Percentiles rank a stretch among this genome's conserved stretches.
These are phyloP conservation scores for Aspergillus costaricaensis DNA, from an alignment of 2,329 filamentous ascomycete genomes.

Conservation along the genomic window DNA sequence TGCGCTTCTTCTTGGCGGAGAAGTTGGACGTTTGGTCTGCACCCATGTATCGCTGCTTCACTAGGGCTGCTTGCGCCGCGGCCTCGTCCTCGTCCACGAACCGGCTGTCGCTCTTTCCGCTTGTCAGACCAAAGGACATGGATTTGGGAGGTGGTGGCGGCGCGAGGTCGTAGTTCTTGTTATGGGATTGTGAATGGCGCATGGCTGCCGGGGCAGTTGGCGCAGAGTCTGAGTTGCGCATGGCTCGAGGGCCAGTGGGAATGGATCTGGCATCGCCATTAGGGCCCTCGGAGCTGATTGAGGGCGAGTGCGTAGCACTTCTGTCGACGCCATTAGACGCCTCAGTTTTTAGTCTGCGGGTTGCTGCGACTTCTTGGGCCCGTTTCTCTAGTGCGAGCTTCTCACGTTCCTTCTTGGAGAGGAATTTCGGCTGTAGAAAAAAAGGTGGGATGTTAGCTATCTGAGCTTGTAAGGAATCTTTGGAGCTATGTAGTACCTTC, in stretches of 20 bases:
- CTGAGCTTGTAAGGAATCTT: neutral
- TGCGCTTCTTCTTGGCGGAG: conserved; percentile 92
- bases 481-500: conserved; percentile 56
- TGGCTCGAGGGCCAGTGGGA: conserved; percentile 72
- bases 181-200: conserved; percentile 36
- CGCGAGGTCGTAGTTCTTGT: conserved; percentile 55
- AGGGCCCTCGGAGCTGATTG: conserved; percentile 19
- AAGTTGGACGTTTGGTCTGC: conserved; percentile 87
- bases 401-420: conserved; percentile 81
- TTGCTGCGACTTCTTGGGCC: conserved; percentile 68
- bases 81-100: conserved; percentile 59
- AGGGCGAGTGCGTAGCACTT: conserved; percentile 25
- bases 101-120: conserved; percentile 12
- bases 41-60: conserved; percentile 85
- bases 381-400: conserved; percentile 76
- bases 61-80: conserved; percentile 68
- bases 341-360: conserved; percentile 53
- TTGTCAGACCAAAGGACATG: neutral
- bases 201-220: conserved; percentile 62
- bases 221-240: conserved; percentile 48
- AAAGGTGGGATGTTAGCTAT: conserved; percentile 13
- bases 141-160: conserved; percentile 49
- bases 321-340: conserved; percentile 27
- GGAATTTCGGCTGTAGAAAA: conserved; percentile 68
- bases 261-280: conserved; percentile 43